Evolutionary conservation across 768 basidiomycete genomes (phyloP).

Genomic region (Trametes maxima): DNA sequence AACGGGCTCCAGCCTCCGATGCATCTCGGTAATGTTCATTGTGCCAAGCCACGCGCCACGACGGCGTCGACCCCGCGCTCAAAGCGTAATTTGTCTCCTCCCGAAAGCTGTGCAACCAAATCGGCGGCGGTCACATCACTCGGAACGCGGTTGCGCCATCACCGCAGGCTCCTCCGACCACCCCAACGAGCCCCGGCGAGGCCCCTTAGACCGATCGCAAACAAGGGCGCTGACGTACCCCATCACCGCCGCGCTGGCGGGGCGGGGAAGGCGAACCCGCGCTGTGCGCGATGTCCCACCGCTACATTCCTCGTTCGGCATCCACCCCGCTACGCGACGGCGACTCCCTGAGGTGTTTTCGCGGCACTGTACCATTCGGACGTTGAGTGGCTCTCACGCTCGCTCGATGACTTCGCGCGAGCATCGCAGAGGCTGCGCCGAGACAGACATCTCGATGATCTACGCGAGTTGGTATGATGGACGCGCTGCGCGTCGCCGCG

Average conservation of each 20-base stretch:
- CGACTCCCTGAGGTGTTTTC: not conserved
- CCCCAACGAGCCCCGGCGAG: not conserved
- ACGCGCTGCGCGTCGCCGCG: too few species aligned
- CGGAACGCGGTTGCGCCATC: not conserved
- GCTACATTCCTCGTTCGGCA: not conserved
- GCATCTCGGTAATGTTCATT: too few species aligned
- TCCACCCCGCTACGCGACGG: not conserved
- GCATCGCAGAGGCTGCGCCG: not conserved
- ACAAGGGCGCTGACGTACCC: not conserved
- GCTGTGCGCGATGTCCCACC: not conserved
- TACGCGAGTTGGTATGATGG: too few species aligned
- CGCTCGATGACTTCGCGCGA: not conserved
- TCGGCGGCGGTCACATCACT: not conserved
- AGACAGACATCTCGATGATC: not conserved
- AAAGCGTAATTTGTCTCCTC: not conserved
- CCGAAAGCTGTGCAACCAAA: slow-evolving; percentile 1
- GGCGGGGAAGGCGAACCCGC: not conserved
- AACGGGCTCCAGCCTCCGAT: too few species aligned
- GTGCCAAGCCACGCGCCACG: not conserved
- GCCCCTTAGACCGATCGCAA: not conserved
- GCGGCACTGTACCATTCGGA: not conserved
- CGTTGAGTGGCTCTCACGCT: not conserved
- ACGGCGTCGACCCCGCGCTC: not conserved
- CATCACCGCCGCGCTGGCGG: not conserved
- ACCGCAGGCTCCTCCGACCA: not conserved